A percentile compares a stretch with the other conserved stretches of the same genome.
phyloP scores from a whole-genome alignment of 2,329 filamentous ascomycete genomes.

The Fusarium coicis region DNA sequence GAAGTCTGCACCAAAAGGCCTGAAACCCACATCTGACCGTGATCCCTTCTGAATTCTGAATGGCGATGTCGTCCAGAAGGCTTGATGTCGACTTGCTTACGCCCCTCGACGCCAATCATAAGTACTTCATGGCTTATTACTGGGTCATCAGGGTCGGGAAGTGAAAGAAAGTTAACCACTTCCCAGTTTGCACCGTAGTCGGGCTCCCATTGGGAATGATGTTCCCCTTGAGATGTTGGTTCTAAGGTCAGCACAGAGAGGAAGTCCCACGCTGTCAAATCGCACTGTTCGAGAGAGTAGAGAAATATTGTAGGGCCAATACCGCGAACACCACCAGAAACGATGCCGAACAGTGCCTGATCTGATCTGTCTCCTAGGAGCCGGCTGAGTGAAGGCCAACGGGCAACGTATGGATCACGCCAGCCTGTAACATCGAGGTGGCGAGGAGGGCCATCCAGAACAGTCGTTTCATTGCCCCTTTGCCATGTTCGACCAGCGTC shows the following conservation, averaged over 20 bases:
- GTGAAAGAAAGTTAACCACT: not conserved
- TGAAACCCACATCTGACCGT: not conserved
- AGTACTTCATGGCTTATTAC: not conserved
- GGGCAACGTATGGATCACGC: not conserved
- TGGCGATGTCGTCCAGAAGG: not conserved
- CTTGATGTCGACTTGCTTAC: accelerated
- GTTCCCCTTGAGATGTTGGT: not conserved
- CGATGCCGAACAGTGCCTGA: not conserved
- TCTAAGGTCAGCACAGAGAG: not conserved
- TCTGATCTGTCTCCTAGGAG: not conserved
- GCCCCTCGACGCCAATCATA: not conserved
- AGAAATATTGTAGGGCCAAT: not conserved
- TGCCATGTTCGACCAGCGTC: not conserved
- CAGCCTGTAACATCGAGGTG: not conserved
- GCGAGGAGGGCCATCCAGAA: not conserved
- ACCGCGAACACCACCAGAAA: not conserved
- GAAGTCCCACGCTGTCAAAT: not conserved
- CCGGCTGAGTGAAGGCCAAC: not conserved
- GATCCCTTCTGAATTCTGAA: not conserved
- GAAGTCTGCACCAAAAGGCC: not conserved
- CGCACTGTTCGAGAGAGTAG: not conserved
- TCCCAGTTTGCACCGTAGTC: not conserved
- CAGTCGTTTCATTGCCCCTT: accelerated
- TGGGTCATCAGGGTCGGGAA: not conserved
- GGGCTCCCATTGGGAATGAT: not conserved